These are phyloP conservation scores for Mitragyna speciosa DNA, from an alignment of 257 asterid species.

Conservation along the genomic window DNA sequence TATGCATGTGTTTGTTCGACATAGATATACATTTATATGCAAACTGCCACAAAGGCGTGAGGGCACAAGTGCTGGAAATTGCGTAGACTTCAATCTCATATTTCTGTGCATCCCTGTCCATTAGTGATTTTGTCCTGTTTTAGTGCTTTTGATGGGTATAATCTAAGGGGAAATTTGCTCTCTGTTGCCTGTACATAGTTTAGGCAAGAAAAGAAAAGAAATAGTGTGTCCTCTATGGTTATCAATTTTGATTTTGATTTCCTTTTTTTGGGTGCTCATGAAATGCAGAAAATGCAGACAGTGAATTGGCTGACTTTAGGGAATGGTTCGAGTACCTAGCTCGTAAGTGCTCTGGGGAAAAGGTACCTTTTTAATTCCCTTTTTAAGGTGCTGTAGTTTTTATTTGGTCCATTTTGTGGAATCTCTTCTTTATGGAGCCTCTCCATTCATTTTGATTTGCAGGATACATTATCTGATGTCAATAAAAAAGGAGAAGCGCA, in stretches of 20 bases:
- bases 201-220: background rate
- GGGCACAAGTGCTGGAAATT: background rate
- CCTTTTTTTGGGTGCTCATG: slow-evolving; percentile 18
- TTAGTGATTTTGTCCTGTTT: background rate
- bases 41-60: background rate
- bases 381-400: background rate
- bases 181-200: background rate
- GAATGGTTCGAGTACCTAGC: slow-evolving; percentile 49
- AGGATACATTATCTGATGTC: slow-evolving; percentile 44
- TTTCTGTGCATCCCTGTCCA: background rate
- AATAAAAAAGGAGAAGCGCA: slow-evolving; percentile 32
- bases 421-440: background rate
- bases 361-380: slow-evolving; percentile 37
- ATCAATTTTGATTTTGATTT: background rate
- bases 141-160: background rate
- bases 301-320: slow-evolving; percentile 59
- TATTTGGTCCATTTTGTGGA: background rate
- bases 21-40: too few species aligned
- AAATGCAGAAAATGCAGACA: slow-evolving; percentile 49
- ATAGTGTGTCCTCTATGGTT: background rate
- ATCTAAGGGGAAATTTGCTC: background rate
- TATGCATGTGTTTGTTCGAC: background rate
- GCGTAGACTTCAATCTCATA: background rate
- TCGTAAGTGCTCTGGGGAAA: slow-evolving; percentile 38
- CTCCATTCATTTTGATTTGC: slow-evolving; percentile 20